A percentile compares a stretch with the other conserved stretches of the same genome.
Conservation (phyloP, 768 basidiomycete species). For the Boletales sp. region DNA sequence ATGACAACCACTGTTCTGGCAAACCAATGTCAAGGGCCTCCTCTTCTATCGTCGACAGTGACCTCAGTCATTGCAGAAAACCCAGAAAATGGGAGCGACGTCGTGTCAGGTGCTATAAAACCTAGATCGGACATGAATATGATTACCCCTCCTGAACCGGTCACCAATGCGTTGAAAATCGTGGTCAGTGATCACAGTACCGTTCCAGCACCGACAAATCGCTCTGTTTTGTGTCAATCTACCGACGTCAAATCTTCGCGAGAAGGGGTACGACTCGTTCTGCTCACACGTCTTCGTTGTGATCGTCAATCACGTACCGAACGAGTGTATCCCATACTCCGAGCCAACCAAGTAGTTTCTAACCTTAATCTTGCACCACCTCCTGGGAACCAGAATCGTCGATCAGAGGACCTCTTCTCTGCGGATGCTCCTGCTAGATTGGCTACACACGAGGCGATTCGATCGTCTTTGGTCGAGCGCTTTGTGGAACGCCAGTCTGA, state of each 20-base stretch:
- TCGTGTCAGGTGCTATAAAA: slow-evolving; percentile 8
- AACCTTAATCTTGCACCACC: slow-evolving; percentile 26
- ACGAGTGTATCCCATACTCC: slow-evolving; percentile 58
- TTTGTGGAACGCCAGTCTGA: slow-evolving; percentile 51
- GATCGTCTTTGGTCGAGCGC: slow-evolving; percentile 49
- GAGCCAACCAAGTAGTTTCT: slow-evolving; percentile 52
- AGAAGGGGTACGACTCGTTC: slow-evolving; percentile 62
- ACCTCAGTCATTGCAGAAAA: slow-evolving; percentile 10
- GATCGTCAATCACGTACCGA: slow-evolving; percentile 63
- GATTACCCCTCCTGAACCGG: slow-evolving; percentile 9
- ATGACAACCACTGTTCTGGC: slow-evolving; percentile 4
- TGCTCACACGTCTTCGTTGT: slow-evolving; percentile 56
- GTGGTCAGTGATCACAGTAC: slow-evolving; percentile 29
- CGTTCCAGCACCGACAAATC: slow-evolving; percentile 6
- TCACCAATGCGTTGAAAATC: slow-evolving; percentile 17
- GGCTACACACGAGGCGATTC: slow-evolving; percentile 37
- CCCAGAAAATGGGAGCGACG: slow-evolving; percentile 13
- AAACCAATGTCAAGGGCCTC: slow-evolving; percentile 6
- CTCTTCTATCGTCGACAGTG: slow-evolving; percentile 10
- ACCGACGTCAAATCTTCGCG: slow-evolving; percentile 37
- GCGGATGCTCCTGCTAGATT: slow-evolving; percentile 35
- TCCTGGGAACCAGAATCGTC: slow-evolving; percentile 37
- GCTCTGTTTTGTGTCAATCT: slow-evolving; percentile 10
- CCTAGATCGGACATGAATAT: slow-evolving; percentile 6
- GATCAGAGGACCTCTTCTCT: slow-evolving; percentile 47